Percentiles rank a stretch among this genome's conserved stretches.
phyloP scores from a whole-genome alignment of 2,329 filamentous ascomycete genomes.

The Cordyceps militaris region DNA sequence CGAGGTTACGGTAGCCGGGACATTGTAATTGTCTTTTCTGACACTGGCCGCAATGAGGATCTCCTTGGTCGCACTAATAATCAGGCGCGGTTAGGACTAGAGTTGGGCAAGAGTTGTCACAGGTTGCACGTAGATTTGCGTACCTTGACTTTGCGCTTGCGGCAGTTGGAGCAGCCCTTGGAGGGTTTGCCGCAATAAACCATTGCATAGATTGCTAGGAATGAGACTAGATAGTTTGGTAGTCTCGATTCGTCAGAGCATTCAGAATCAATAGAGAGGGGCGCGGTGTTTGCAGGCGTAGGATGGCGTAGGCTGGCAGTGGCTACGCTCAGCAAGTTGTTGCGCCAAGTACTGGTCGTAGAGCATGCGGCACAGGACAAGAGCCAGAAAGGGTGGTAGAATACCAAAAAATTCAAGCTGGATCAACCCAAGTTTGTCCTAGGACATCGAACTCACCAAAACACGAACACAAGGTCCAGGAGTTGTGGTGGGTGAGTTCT shows the following conservation, averaged over 20 bases:
- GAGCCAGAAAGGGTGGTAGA: background rate
- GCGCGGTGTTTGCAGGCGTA: background rate
- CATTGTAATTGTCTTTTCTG: conserved; percentile 44
- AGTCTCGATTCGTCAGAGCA: background rate
- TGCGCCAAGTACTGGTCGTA: background rate
- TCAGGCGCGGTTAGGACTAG: conserved; percentile 4
- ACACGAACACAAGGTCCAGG: background rate
- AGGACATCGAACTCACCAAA: background rate
- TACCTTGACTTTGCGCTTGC: conserved; percentile 49
- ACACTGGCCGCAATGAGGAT: conserved; percentile 48
- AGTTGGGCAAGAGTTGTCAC: background rate
- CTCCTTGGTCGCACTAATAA: conserved; percentile 45
- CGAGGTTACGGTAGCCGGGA: conserved; percentile 48
- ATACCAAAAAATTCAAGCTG: background rate
- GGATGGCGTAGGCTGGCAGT: background rate
- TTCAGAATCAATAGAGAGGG: background rate
- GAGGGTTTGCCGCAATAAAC: conserved; percentile 53
- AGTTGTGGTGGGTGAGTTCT: background rate
- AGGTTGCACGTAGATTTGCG: conserved; percentile 23
- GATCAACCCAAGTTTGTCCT: background rate
- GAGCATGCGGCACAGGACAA: background rate
- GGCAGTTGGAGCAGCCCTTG: conserved; percentile 48
- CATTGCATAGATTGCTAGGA: conserved; percentile 28
- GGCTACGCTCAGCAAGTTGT: background rate
- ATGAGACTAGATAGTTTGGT: background rate